phyloP scores from a whole-genome alignment of 1,139 yeast species.

The Suhomyces yuchorum region DNA sequence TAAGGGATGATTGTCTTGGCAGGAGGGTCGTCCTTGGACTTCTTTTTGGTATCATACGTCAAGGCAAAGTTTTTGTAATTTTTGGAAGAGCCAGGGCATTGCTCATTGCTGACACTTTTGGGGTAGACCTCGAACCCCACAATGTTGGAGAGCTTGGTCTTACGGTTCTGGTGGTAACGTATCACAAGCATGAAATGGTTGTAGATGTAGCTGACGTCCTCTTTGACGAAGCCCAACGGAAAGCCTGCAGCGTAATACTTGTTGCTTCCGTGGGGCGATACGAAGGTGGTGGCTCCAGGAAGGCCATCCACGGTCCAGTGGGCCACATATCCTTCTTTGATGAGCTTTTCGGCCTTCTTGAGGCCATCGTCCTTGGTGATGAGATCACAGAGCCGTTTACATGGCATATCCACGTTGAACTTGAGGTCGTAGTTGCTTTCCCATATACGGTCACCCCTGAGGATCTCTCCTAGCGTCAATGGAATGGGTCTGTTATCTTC shows the following conservation, averaged over 20 bases:
- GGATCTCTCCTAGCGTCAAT: slow-evolving; percentile 72
- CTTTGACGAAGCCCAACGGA: slow-evolving; percentile 71
- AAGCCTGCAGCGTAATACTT: slow-evolving; percentile 87
- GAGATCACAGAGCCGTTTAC: slow-evolving; percentile 69
- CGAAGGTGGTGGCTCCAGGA: slow-evolving; percentile 88
- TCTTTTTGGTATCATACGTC: slow-evolving; percentile 19
- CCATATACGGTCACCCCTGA: slow-evolving; percentile 81
- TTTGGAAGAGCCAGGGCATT: slow-evolving; percentile 71
- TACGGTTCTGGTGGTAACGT: slow-evolving; percentile 63
- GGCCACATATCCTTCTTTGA: slow-evolving; percentile 70
- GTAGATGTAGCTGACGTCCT: slow-evolving; percentile 61
- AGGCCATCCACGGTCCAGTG: slow-evolving; percentile 86
- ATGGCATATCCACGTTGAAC: slow-evolving; percentile 65
- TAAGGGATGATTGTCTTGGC: slow-evolving; percentile 57
- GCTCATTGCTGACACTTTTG: slow-evolving; percentile 66
- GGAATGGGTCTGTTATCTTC: slow-evolving; percentile 57
- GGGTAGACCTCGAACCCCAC: slow-evolving; percentile 94
- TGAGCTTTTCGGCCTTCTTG: slow-evolving; percentile 58
- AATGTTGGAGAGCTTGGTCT: slow-evolving; percentile 53
- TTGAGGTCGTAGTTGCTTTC: slow-evolving; percentile 65
- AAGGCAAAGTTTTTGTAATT: slow-evolving; percentile 58
- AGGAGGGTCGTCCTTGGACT: slow-evolving; percentile 17
- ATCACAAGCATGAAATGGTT: slow-evolving; percentile 83
- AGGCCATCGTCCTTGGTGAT: slow-evolving; percentile 53
- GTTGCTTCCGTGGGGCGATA: slow-evolving; percentile 55